Conservation (phyloP, 495 filamentous ascomycete genomes). For the Pyronema domesticum region DNA sequence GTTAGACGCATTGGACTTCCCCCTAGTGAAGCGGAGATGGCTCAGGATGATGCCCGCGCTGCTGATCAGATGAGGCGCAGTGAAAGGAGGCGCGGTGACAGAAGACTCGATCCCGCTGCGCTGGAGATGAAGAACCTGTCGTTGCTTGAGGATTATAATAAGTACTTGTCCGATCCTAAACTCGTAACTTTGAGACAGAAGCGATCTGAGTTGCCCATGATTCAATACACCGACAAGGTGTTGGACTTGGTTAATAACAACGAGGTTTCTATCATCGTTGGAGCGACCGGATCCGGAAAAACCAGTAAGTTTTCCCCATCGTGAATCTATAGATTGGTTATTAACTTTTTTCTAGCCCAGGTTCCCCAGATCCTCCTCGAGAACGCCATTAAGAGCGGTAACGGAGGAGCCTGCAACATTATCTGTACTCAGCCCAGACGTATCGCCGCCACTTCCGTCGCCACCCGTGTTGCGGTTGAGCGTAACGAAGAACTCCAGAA, state of each 20-base stretch:
- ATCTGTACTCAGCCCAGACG: constrained; percentile 43
- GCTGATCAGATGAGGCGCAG: constrained; percentile 7
- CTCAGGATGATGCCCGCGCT: constrained; percentile 11
- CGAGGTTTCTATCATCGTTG: constrained; percentile 36
- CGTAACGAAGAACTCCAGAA: constrained; percentile 32
- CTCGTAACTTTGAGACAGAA: constrained; percentile 26
- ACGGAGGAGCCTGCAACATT: constrained; percentile 33
- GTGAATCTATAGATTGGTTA: not conserved
- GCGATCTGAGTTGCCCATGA: constrained; percentile 34
- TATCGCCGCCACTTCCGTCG: constrained; percentile 39
- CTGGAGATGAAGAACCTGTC: constrained; percentile 15
- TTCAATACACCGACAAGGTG: constrained; percentile 28
- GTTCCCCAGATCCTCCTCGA: constrained; percentile 43
- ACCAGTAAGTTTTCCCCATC: constrained; percentile 28
- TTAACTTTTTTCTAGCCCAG: constrained; percentile 28
- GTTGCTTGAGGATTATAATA: constrained; percentile 21
- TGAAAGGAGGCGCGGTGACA: constrained; percentile 5
- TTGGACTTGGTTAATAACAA: constrained; percentile 34
- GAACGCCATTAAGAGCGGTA: constrained; percentile 29
- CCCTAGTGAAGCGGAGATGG: constrained; percentile 21
- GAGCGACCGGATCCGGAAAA: constrained; percentile 42
- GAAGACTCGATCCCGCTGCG: constrained; percentile 16
- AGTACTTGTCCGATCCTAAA: constrained; percentile 23
- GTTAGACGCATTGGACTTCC: constrained; percentile 30
- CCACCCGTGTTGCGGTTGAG: constrained; percentile 37